Conservation (phyloP, 2,329 filamentous ascomycete genomes). For the Aspergillus transmontanensis region DNA sequence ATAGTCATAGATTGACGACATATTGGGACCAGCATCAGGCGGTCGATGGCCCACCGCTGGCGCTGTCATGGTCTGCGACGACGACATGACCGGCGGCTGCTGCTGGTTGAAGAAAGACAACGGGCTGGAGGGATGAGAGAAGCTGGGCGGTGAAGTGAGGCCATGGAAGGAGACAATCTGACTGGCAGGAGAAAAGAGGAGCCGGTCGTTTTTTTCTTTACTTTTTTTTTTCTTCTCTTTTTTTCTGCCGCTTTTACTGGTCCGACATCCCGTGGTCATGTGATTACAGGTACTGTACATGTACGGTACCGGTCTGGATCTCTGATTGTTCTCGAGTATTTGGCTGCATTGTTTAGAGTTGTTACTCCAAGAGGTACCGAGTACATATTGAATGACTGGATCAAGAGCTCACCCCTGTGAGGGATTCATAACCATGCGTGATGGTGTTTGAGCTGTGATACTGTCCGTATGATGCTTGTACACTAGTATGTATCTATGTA, state of each 20-base stretch:
- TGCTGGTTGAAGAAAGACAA: slow-evolving; percentile 20
- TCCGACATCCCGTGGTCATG: background rate
- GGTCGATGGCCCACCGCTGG: slow-evolving; percentile 50
- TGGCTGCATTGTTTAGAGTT: background rate
- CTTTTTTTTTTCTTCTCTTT: slow-evolving; percentile 14
- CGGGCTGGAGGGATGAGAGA: slow-evolving; percentile 17
- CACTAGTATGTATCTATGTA: background rate
- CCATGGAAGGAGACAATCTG: slow-evolving; percentile 17
- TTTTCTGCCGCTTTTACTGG: slow-evolving; percentile 13
- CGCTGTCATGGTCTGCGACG: slow-evolving; percentile 51
- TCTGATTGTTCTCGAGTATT: background rate
- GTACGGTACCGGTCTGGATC: background rate
- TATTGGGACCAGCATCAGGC: slow-evolving; percentile 44
- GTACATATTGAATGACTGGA: background rate
- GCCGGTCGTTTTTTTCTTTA: slow-evolving; percentile 11
- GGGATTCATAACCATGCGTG: background rate
- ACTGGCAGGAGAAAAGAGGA: slow-evolving; percentile 24
- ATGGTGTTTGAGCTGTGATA: background rate
- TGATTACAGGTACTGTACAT: background rate
- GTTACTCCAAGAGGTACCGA: background rate
- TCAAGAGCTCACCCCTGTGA: background rate
- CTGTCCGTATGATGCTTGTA: background rate
- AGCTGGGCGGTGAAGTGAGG: slow-evolving; percentile 23
- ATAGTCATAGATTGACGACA: slow-evolving; percentile 45
- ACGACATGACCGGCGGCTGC: slow-evolving; percentile 46